phyloP scores from a whole-genome alignment of 2,329 filamentous ascomycete genomes.

The Didymella keratinophila region DNA sequence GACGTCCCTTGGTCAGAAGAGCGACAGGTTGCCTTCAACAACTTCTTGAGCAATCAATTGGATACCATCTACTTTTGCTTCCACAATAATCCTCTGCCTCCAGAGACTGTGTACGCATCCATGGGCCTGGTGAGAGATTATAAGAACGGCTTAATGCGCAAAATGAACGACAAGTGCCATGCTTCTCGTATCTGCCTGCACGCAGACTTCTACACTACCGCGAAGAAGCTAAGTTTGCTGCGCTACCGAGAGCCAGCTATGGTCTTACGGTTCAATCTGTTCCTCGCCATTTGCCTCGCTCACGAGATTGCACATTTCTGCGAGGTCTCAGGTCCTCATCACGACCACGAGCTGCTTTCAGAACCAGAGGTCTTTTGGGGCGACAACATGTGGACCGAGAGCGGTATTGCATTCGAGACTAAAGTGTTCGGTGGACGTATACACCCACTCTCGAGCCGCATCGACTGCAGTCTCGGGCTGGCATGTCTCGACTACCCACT shows the following conservation, averaged over 20 bases:
- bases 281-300: constrained; percentile 48
- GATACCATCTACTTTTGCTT: constrained; percentile 52
- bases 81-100: constrained; percentile 46
- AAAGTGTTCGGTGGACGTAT: constrained; percentile 51
- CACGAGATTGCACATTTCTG: constrained; percentile 54
- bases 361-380: constrained; percentile 51
- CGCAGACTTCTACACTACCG: constrained; percentile 52
- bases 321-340: constrained; percentile 49
- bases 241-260: constrained; percentile 51
- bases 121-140: constrained; percentile 51
- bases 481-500: constrained; percentile 48
- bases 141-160: constrained; percentile 48
- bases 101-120: constrained; percentile 48
- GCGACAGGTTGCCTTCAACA: constrained; percentile 38
- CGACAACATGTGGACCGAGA: constrained; percentile 52
- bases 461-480: constrained; percentile 51
- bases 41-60: constrained; percentile 42
- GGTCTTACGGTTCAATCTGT: constrained; percentile 53
- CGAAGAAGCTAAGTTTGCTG: constrained; percentile 49
- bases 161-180: constrained; percentile 47
- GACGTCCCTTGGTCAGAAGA: constrained; percentile 47
- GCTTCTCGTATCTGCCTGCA: constrained; percentile 50
- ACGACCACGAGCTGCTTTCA: constrained; percentile 45
- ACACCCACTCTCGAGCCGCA: constrained; percentile 49
- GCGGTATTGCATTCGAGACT: constrained; percentile 50